Conservation (phyloP, 805 yeast genomes). For the Alloascoidea africana region DNA sequence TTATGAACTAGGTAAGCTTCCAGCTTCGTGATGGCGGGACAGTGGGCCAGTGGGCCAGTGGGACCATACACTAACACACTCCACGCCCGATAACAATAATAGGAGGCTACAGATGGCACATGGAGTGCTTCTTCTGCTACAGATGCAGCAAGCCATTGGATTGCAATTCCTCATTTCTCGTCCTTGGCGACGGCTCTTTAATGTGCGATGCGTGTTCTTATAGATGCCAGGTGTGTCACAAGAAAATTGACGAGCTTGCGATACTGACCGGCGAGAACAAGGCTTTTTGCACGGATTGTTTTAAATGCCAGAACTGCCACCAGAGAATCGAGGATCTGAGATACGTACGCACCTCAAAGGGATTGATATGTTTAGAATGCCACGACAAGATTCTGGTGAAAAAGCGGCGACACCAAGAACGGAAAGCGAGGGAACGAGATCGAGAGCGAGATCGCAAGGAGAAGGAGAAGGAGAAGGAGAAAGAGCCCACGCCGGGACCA, state of each 20-base stretch:
- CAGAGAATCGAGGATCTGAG: constrained; percentile 73
- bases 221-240: constrained; percentile 69
- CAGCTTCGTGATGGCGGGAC: too few relatives aligned
- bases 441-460: constrained; percentile 3
- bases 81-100: constrained; percentile 1
- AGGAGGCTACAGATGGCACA: constrained; percentile 94
- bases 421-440: constrained; percentile 19
- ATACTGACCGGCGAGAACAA: constrained; percentile 79
- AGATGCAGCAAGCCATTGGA: constrained; percentile 68
- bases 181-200: constrained; percentile 81
- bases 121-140: constrained; percentile 81
- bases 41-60: too few relatives aligned
- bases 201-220: constrained; percentile 91
- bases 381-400: constrained; percentile 72
- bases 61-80: not conserved
- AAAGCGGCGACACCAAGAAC: constrained; percentile 29
- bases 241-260: constrained; percentile 84
- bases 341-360: constrained; percentile 87
- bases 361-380: constrained; percentile 85
- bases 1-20: constrained; percentile 46
- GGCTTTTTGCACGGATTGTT: constrained; percentile 86
- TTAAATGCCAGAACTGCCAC: constrained; percentile 80
- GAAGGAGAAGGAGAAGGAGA: constrained; percentile 2
- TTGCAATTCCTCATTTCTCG: constrained; percentile 79
- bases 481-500: too few relatives aligned